These are phyloP conservation scores for Backusella luteola DNA, from an alignment of 192 early-diverging fungal species.

Conservation along the genomic window DNA sequence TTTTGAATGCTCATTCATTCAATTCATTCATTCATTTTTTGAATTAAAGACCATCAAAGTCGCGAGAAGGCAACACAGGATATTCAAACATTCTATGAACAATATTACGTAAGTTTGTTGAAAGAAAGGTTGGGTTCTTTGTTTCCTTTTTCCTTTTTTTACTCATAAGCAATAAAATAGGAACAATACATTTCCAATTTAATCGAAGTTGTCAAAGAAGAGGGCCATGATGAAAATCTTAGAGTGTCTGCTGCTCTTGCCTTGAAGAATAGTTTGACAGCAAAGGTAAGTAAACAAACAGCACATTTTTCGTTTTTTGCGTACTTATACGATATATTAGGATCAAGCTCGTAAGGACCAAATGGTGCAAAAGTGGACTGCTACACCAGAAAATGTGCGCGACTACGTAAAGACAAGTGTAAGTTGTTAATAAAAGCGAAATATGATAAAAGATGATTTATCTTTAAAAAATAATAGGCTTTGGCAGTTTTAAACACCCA, in stretches of 20 bases:
- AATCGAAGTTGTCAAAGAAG: conserved; percentile 65
- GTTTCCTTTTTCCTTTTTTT: conserved; percentile 8
- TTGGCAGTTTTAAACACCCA: not conserved
- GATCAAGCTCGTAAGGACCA: conserved; percentile 54
- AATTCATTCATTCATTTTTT: conserved; percentile 8
- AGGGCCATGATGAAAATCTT: conserved; percentile 50
- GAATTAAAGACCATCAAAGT: conserved; percentile 59
- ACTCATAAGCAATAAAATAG: conserved; percentile 56
- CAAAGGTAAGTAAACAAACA: conserved; percentile 61
- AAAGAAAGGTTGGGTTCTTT: not conserved
- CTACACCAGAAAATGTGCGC: conserved; percentile 53
- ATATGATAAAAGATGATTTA: not conserved
- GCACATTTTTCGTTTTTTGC: not conserved
- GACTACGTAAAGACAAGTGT: conserved; percentile 63
- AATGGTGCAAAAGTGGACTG: conserved; percentile 64
- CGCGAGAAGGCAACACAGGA: conserved; percentile 81
- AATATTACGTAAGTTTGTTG: conserved; percentile 81
- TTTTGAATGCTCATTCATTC: not conserved
- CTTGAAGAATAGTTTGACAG: conserved; percentile 89
- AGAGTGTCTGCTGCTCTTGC: conserved; percentile 85
- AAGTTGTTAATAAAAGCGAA: not conserved
- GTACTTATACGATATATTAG: conserved; percentile 25
- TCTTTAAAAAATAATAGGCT: not conserved
- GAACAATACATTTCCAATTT: conserved; percentile 74
- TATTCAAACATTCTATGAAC: conserved; percentile 69